Base-by-base conservation (phyloP, 345 rosid genomes). In the Salix udensis region DNA sequence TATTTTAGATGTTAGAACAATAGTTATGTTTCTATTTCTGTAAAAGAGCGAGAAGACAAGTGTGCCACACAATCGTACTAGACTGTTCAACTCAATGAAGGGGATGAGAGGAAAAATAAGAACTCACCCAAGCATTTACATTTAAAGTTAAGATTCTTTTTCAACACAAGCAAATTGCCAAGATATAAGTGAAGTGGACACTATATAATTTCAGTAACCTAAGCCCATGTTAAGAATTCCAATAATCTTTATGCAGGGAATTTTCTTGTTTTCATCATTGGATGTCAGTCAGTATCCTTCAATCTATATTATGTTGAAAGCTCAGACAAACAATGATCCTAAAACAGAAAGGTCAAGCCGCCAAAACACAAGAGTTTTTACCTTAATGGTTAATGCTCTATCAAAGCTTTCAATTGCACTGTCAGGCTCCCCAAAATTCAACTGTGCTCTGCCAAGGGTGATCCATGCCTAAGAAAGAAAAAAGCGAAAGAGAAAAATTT, bases 371-470 rank as follows among this genome's bases (percentile, higher is more conserved):
- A 61, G 16, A 37, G 37, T 9, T 37, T 79, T 37, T 79, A 91
- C 98, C 90, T 90, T 88, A 74, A 92, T 74, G 14, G 88, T 88
- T 81, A 92, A 78, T 62, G 97, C 95, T 66, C 70, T 86, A 69
- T 89, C 94, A 55, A 94, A 89, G 82, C 95, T 94, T 73, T 78
- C 88, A 52, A 90, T 87, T 39, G 97, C 95, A 78, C 78, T 85
- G 79, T 92, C 97, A 7, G 95, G 97, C 84, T 95, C 97, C 77
- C 98, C 97, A 52, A 89, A 94, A 85, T 95, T 95, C 26, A 95
- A 84, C 76, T 95, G 97, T 61, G 98, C 91, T 83, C 97, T 91
- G 80, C 97, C 97, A 71, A 95, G 97, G 60, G 98, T 92, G 81
- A 88, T 60, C 97, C 98, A 91, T 23, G 93, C 97, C 98, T 94